phyloP scores from a whole-genome alignment of 352 stramenopile species.

The Phytophthora litchii region DNA sequence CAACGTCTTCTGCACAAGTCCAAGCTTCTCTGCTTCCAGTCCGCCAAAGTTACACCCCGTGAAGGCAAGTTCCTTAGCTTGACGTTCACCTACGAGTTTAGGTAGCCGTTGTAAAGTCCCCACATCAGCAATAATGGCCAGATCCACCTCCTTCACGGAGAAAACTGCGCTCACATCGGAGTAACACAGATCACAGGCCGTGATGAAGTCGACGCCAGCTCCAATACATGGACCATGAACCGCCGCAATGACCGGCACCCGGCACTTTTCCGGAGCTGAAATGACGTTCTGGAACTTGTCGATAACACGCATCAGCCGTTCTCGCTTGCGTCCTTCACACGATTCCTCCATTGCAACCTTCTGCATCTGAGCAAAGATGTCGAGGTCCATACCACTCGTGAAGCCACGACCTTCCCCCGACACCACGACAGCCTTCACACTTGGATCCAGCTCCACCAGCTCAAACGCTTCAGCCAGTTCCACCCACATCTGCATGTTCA shows the following conservation, averaged over 20 bases:
- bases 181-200: slow-evolving; percentile 87
- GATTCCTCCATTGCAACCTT: slow-evolving; percentile 57
- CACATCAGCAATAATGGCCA: slow-evolving; percentile 90
- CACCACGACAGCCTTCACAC: slow-evolving; percentile 78
- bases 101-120: slow-evolving; percentile 88
- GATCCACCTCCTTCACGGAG: slow-evolving; percentile 88
- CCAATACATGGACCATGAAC: slow-evolving; percentile 86
- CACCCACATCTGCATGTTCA: slow-evolving; percentile 92
- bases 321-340: slow-evolving; percentile 84
- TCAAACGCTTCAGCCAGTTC: slow-evolving; percentile 78
- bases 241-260: slow-evolving; percentile 84
- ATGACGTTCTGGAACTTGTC: slow-evolving; percentile 84
- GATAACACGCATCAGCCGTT: slow-evolving; percentile 81
- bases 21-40: slow-evolving; percentile 73
- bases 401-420: slow-evolving; percentile 83
- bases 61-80: slow-evolving; percentile 85
- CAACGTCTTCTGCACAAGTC: slow-evolving; percentile 78
- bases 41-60: slow-evolving; percentile 84
- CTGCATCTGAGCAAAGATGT: slow-evolving; percentile 84
- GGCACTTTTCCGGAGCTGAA: slow-evolving; percentile 83
- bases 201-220: slow-evolving; percentile 88
- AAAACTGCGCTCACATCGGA: slow-evolving; percentile 84
- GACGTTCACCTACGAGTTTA: slow-evolving; percentile 84
- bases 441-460: slow-evolving; percentile 64
- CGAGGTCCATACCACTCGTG: slow-evolving; percentile 90